These are phyloP conservation scores for Fusarium sp. DNA, from an alignment of 2,329 filamentous ascomycete genomes.

Conservation along the genomic window DNA sequence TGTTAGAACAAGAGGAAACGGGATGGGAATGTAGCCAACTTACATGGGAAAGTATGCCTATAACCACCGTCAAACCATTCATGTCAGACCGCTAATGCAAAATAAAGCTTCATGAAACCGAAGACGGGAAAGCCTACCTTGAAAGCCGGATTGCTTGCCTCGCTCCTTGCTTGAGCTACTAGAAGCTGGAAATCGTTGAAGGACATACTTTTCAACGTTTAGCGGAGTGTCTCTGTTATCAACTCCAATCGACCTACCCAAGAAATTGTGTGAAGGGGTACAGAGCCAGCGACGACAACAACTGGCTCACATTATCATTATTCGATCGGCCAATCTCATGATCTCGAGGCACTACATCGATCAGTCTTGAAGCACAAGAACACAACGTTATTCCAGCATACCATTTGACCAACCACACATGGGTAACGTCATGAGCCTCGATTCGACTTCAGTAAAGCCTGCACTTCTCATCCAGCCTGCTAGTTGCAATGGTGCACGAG, in stretches of 20 bases:
- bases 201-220: conserved; percentile 60
- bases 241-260: conserved; percentile 53
- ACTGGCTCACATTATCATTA: conserved; percentile 64
- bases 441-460: conserved; percentile 77
- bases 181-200: conserved; percentile 68
- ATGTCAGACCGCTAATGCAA: conserved; percentile 12
- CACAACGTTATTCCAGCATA: conserved; percentile 50
- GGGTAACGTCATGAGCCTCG: conserved; percentile 72
- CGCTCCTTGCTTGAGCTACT: conserved; percentile 65
- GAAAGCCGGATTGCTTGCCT: conserved; percentile 65
- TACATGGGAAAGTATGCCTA: conserved; percentile 73
- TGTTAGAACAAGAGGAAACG: conserved; percentile 13
- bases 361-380: conserved; percentile 10
- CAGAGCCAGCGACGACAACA: conserved; percentile 66
- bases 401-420: conserved; percentile 77
- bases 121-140: conserved; percentile 59
- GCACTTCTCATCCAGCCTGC: conserved; percentile 68
- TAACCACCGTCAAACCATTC: neutral
- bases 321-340: conserved; percentile 66
- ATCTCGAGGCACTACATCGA: conserved; percentile 60
- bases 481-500: conserved; percentile 71
- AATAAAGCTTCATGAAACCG: neutral
- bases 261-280: conserved; percentile 67
- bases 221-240: conserved; percentile 8
- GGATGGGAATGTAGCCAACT: conserved; percentile 47